Percentiles rank a stretch among this genome's conserved stretches.
Conservation (phyloP, 164 flowering plant species). For the Berberis vulgaris region DNA sequence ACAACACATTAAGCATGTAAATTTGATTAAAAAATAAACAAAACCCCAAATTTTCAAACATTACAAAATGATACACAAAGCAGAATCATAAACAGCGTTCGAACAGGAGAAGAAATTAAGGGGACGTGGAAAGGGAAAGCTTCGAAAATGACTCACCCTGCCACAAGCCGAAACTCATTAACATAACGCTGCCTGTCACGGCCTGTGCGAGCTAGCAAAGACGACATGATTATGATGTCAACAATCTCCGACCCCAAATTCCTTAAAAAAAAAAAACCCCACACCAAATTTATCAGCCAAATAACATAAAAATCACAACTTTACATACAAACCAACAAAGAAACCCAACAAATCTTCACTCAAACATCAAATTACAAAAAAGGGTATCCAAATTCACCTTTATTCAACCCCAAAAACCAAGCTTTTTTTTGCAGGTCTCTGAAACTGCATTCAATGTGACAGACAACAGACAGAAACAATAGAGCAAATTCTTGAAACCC, state of each 20-base stretch:
- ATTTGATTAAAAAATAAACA: too few relatives aligned
- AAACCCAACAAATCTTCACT: background rate
- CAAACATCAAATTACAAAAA: too few relatives aligned
- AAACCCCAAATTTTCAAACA: background rate
- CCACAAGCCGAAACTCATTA: constrained; percentile 45
- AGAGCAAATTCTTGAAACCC: too few relatives aligned
- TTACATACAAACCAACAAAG: background rate
- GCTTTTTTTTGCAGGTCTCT: too few relatives aligned
- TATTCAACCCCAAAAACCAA: too few relatives aligned
- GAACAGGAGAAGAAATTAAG: background rate
- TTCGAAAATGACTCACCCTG: constrained; percentile 35
- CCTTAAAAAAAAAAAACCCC: background rate
- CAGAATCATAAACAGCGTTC: background rate
- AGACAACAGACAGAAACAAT: too few relatives aligned
- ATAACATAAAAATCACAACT: background rate
- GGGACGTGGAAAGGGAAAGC: background rate
- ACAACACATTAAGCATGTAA: too few relatives aligned
- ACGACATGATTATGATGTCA: constrained; percentile 5
- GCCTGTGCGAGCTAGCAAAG: constrained; percentile 41
- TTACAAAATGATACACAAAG: background rate
- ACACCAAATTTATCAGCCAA: background rate
- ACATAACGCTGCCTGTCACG: constrained; percentile 48
- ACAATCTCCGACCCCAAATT: too few relatives aligned
- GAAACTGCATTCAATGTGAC: too few relatives aligned
- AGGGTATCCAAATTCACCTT: too few relatives aligned